A percentile compares a stretch with the other conserved stretches of the same genome.
Evolutionary conservation across 768 basidiomycete species (phyloP).

Genomic region (Pleurotus giganteus): DNA sequence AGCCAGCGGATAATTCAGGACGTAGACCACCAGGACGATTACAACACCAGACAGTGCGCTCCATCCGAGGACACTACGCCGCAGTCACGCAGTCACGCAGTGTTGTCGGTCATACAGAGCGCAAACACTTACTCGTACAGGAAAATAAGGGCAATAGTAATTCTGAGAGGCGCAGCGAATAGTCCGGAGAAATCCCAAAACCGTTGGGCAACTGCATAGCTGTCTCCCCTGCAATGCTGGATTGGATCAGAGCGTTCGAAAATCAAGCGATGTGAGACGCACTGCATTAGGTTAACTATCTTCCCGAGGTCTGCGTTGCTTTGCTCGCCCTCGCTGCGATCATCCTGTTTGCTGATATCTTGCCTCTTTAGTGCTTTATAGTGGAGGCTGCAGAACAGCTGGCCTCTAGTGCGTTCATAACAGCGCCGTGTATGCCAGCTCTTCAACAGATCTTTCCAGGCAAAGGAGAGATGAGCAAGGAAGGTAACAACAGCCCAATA

Average conservation of each 20-base stretch:
- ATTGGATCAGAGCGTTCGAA: slow-evolving; percentile 8
- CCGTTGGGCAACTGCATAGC: slow-evolving; percentile 66
- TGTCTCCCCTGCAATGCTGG: slow-evolving; percentile 50
- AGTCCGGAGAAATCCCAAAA: slow-evolving; percentile 73
- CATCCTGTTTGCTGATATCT: slow-evolving; percentile 50
- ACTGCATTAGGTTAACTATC: slow-evolving; percentile 78
- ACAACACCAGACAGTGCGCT: slow-evolving; percentile 69
- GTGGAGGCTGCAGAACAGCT: slow-evolving; percentile 68
- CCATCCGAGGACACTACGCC: slow-evolving; percentile 68
- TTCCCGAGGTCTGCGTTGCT: slow-evolving; percentile 61
- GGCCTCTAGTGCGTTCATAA: slow-evolving; percentile 71
- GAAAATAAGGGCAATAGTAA: slow-evolving; percentile 67
- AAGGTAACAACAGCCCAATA: slow-evolving; percentile 61
- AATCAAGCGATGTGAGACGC: slow-evolving; percentile 19
- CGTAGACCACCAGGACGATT: slow-evolving; percentile 59
- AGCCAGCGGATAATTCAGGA: slow-evolving; percentile 66
- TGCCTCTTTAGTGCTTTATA: slow-evolving; percentile 64
- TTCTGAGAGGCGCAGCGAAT: slow-evolving; percentile 59
- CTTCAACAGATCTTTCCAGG: slow-evolving; percentile 61
- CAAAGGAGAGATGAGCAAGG: slow-evolving; percentile 63
- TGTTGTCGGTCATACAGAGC: not conserved
- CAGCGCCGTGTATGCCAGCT: slow-evolving; percentile 67
- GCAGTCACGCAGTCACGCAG: slow-evolving; percentile 7
- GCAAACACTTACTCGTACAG: slow-evolving; percentile 63
- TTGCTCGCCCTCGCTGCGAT: slow-evolving; percentile 33